Evolutionary conservation across 139 green algal species (phyloP), one percentile per base, ranked within the genome.

Genomic region (Yamagishiella unicocca): DNA sequence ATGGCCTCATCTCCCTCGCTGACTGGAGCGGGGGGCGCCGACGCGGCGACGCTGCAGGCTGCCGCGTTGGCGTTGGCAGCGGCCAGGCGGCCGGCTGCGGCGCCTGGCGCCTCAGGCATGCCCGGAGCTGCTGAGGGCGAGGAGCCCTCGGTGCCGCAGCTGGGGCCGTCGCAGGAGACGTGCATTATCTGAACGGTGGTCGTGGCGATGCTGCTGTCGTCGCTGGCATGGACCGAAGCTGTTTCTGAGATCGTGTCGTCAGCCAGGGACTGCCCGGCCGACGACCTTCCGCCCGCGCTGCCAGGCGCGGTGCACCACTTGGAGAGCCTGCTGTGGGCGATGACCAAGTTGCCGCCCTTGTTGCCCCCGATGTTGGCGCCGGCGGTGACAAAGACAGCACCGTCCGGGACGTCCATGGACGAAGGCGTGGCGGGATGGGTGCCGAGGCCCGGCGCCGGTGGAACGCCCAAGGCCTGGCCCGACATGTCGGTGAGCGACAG

Each of bases 241-340:
- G 62, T 78, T 43, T 84, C 80, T 2, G 80, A 78, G 64, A 21
- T 72, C 19, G 80, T 64, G 64, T 86, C 80, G 31, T 86, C 80
- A 6, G 43, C 64, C 2, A 68, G n/a, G 9, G 80, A 78, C 7
- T 42, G 43, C 31, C 43, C 38, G 29, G 45, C 45, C 38, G 80
- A 77, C 8, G 62, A 64, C 14, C 12, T 29, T 14, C 22, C 62
- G 21, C 40, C 46, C 10, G 64, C 80, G 33, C 43, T 86, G 22
- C 43, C 62, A 17, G 61, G 42, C 19, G 64, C 43, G 33, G 62
- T 14, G 45, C 80, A 86, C 80, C 80, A 86, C 31, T 77, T 77
- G 43, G 80, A 8, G 0, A 77, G 62, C 4, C 62, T 62, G 80
- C 80, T 77, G 64, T 66, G n/a, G 54, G 43, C 80, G 0, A 77